Evolutionary conservation across 805 yeast species (phyloP).

Genomic region (Lachancea waltii): DNA sequence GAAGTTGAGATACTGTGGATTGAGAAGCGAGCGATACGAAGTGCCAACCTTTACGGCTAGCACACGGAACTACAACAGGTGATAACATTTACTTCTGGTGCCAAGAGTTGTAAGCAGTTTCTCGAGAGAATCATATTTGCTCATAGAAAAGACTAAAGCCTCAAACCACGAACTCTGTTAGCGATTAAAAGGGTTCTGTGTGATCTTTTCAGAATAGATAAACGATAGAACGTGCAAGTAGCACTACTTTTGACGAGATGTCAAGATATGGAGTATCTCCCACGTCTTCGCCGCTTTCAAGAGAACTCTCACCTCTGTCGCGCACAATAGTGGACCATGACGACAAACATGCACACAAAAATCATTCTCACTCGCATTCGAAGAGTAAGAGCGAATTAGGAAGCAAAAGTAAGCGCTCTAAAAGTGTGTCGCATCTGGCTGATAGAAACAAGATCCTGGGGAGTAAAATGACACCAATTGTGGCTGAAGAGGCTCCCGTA

Average conservation of each 20-base stretch:
- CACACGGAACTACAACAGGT: no score
- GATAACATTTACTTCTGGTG: no score
- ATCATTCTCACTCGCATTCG: neutral
- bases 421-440: constrained; percentile 8
- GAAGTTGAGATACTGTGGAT: no score
- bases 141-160: no score
- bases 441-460: constrained; percentile 6
- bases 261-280: constrained; percentile 3
- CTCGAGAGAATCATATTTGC: no score
- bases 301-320: constrained; percentile 7
- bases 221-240: no score
- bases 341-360: neutral
- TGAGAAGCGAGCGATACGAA: no score
- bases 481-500: neutral
- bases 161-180: no score
- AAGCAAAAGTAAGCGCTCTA: constrained; percentile 6
- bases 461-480: constrained; percentile 3
- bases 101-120: no score
- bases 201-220: no score
- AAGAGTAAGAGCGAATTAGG: constrained; percentile 3
- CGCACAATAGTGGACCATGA: neutral
- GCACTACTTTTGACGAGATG: neutral
- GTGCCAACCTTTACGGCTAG: no score
- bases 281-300: constrained; percentile 1
- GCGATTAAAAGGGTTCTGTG: no score